Percentiles rank a stretch among this genome's conserved stretches.
phyloP scores from a whole-genome alignment of 805 yeast species.

The Metschnikowia proteae region DNA sequence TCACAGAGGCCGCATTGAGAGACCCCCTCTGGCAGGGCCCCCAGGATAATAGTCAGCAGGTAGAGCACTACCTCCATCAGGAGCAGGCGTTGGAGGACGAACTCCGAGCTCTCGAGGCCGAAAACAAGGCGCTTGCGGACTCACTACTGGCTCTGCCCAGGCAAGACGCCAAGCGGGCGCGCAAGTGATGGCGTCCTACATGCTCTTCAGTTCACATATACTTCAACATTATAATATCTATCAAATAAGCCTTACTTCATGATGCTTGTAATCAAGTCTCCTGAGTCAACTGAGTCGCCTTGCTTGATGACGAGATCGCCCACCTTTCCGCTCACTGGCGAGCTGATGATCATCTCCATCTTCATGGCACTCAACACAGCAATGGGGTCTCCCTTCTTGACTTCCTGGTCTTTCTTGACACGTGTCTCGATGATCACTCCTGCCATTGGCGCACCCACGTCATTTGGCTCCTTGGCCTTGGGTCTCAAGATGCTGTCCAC shows the following conservation, averaged over 20 bases:
- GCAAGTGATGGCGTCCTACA: background rate
- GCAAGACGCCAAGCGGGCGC: constrained; percentile 27
- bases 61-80: constrained; percentile 15
- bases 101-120: constrained; percentile 24
- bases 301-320: constrained; percentile 74
- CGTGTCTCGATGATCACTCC: constrained; percentile 96
- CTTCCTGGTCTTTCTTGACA: constrained; percentile 80
- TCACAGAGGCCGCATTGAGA: constrained; percentile 37
- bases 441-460: constrained; percentile 98
- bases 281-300: constrained; percentile 94
- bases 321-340: constrained; percentile 84
- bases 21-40: constrained; percentile 20
- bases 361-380: constrained; percentile 97
- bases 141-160: constrained; percentile 22
- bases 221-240: background rate
- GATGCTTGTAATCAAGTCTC: constrained; percentile 63
- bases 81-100: constrained; percentile 26
- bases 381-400: constrained; percentile 93
- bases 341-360: constrained; percentile 98
- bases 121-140: constrained; percentile 22
- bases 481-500: constrained; percentile 83
- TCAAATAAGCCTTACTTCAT: constrained; percentile 16
- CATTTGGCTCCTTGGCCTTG: constrained; percentile 90
- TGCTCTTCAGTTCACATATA: background rate
- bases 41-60: constrained; percentile 20